These are phyloP conservation scores for Cyclanthera cordifolia DNA, from an alignment of 306 rosid species.

Conservation along the genomic window DNA sequence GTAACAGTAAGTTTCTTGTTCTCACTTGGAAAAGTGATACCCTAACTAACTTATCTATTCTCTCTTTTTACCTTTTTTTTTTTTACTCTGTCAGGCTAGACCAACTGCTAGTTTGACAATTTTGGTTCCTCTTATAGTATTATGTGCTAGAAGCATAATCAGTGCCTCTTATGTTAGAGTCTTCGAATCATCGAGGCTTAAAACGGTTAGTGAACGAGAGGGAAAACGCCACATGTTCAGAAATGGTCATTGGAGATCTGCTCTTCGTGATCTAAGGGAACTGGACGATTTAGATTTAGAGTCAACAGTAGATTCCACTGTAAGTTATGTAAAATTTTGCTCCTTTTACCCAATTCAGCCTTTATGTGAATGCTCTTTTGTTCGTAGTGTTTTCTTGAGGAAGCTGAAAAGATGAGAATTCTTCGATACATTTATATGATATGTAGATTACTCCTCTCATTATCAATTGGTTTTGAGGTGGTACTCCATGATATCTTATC, in stretches of 20 bases:
- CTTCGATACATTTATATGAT: no score
- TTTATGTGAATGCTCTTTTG: background rate
- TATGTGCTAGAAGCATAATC: constrained; percentile 25
- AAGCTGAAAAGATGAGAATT: no score
- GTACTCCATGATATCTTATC: no score
- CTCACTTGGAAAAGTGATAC: background rate
- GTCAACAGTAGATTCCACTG: constrained; percentile 11
- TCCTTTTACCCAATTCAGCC: background rate
- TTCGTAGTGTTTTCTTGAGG: background rate
- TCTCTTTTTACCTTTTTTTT: background rate
- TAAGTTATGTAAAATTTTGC: background rate
- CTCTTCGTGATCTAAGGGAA: constrained; percentile 24
- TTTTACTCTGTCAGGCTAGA: constrained; percentile 28
- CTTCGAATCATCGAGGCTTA: background rate
- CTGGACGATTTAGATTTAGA: constrained; percentile 13
- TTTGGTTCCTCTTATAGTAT: constrained; percentile 23
- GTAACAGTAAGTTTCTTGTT: constrained; percentile 22
- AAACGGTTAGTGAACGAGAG: constrained; percentile 9
- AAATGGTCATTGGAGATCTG: constrained; percentile 27
- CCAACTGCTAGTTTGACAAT: constrained; percentile 22
- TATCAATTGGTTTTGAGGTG: no score
- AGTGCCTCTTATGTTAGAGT: constrained; percentile 20
- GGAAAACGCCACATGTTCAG: constrained; percentile 1
- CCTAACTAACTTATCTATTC: constrained; percentile 5
- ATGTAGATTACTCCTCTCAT: no score